Conservation (phyloP, 2,329 filamentous ascomycete species). For the Coniochaeta pulveracea region DNA sequence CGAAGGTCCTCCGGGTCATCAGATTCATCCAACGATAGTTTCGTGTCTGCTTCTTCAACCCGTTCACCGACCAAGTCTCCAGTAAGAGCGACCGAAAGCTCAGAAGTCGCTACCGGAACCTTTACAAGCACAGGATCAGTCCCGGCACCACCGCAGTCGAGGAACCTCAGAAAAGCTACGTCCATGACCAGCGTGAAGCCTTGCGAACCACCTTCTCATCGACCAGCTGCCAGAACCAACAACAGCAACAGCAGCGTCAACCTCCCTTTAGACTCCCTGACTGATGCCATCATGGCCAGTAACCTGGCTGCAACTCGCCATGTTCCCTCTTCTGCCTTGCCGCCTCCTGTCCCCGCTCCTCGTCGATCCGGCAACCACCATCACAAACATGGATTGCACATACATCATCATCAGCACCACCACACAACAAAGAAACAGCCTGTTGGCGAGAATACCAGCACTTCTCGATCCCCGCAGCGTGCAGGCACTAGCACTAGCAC, state of each 20-base stretch:
- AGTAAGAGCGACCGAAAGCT: slow-evolving; percentile 4
- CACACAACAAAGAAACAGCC: slow-evolving; percentile 6
- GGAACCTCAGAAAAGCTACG: too few relatives aligned
- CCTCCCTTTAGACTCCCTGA: slow-evolving; percentile 52
- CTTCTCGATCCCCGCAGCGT: slow-evolving; percentile 28
- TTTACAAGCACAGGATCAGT: too few relatives aligned
- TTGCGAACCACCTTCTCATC: too few relatives aligned
- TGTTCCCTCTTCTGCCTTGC: slow-evolving; percentile 24
- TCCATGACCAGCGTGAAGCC: too few relatives aligned
- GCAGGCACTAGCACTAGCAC: too few relatives aligned
- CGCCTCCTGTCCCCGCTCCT: slow-evolving; percentile 23
- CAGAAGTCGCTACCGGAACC: too few relatives aligned
- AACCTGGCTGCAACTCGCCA: slow-evolving; percentile 43
- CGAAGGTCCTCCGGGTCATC: slow-evolving; percentile 16
- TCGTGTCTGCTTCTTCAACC: slow-evolving; percentile 24
- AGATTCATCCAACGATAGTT: slow-evolving; percentile 32
- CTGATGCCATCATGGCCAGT: slow-evolving; percentile 64
- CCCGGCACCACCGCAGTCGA: too few relatives aligned
- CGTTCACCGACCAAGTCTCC: slow-evolving; percentile 16
- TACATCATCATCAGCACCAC: slow-evolving; percentile 9
- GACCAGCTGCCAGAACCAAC: too few relatives aligned
- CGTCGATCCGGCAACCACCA: slow-evolving; percentile 16
- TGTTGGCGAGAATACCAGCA: slow-evolving; percentile 13
- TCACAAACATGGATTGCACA: slow-evolving; percentile 9
- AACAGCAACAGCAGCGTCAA: slow-evolving; percentile 14